Base-by-base conservation (phyloP, 129 eudicot genomes). In the Apium graveolens region DNA sequence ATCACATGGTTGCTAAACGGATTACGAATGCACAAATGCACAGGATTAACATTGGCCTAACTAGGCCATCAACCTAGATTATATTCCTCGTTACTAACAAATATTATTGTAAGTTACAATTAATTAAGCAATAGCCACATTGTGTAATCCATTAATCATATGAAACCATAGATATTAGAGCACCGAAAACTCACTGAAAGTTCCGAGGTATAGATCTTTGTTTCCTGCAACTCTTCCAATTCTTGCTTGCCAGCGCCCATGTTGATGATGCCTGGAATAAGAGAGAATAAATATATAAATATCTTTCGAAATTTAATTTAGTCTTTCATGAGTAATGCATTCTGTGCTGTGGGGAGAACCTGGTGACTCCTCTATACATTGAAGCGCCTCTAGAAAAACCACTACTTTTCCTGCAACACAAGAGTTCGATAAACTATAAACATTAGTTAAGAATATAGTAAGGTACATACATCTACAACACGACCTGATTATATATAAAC, bases 311-410 rank as follows among this genome's bases (percentile, higher is more conserved):
- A 68, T 6, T 29, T 26, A n/a, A 10, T 60, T 26, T 3, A n/a
- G 32, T 60, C 5, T 60, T n/a, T 60, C 0, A 26, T 26, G 68
- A 60, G 68, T 26, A 24, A n/a, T 60, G 68, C 12, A n/a, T 29
- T 29, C 1, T 13, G 39, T 13, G 73, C 37, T 12, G 35, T 27
- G 69, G 12, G 17, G n/a, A 14, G 10, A 43, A 82, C 98, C 98
- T 93, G 32, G 98, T 91, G 79, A 93, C 98, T 78, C 98, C 98
- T 85, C 98, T 87, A 81, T 92, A 92, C 11, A 92, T 92, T 7
- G 98, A 93, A 66, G 98, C 96, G 10, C 98, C 98, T 79, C 98
- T 91, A 55, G 98, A 93, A 77, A 93, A 93, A 44, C 98, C 98
- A 81, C 98, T 93, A 63, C 98, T 93, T 79, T 91, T 93, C 82